Percentiles rank a stretch among this genome's conserved stretches.
Conservation (phyloP, 768 basidiomycete species). For the Mycena olivaceomarginata region DNA sequence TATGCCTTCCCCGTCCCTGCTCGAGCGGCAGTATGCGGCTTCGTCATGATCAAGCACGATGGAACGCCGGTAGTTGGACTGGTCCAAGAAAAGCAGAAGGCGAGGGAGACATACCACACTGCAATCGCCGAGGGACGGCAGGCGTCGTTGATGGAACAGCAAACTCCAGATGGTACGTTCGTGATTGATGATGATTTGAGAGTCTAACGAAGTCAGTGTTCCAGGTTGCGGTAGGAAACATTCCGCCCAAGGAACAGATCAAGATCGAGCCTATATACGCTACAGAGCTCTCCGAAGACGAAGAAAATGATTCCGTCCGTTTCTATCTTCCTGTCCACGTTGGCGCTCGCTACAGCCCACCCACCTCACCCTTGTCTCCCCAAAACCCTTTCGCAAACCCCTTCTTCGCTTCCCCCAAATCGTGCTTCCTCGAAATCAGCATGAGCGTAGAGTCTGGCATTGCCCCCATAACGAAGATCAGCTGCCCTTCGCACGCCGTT, state of each 20-base stretch:
- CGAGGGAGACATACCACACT: slow-evolving; percentile 35
- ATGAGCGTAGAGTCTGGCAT: slow-evolving; percentile 40
- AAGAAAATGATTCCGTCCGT: slow-evolving; percentile 39
- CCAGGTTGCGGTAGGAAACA: slow-evolving; percentile 41
- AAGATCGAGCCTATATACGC: slow-evolving; percentile 40
- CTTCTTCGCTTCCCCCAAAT: background rate
- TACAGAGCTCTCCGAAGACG: slow-evolving; percentile 41
- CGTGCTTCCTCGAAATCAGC: slow-evolving; percentile 31
- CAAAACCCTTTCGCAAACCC: background rate
- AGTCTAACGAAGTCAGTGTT: slow-evolving; percentile 32
- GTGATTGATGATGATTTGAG: background rate
- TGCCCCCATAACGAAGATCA: slow-evolving; percentile 40
- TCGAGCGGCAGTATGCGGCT: slow-evolving; percentile 35
- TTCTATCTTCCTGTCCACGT: slow-evolving; percentile 41
- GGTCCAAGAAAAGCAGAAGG: slow-evolving; percentile 43
- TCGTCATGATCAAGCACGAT: slow-evolving; percentile 41
- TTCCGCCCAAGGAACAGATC: slow-evolving; percentile 32
- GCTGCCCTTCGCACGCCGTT: slow-evolving; percentile 42
- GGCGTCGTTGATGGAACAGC: slow-evolving; percentile 40
- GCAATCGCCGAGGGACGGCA: slow-evolving; percentile 39
- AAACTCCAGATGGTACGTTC: slow-evolving; percentile 40
- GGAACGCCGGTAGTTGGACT: slow-evolving; percentile 39
- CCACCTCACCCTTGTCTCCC: slow-evolving; percentile 18
- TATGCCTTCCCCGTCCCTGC: slow-evolving; percentile 45
- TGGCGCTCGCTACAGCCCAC: slow-evolving; percentile 43